Evolutionary conservation across 2,329 filamentous ascomycete genomes (phyloP).

Genomic region (Pestalotiopsis sp.): DNA sequence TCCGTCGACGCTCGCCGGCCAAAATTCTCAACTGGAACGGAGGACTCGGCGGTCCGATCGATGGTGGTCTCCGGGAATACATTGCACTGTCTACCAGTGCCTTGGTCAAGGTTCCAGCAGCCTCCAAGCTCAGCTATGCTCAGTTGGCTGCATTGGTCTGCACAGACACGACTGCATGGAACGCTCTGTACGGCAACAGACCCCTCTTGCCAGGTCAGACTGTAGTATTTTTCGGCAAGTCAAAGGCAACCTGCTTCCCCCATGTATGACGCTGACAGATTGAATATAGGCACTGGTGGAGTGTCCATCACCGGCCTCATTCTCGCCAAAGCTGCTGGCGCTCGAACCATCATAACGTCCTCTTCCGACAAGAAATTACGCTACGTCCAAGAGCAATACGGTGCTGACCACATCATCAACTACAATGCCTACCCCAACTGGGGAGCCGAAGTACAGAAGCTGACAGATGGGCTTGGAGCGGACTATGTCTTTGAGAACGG

Average conservation of each 20-base stretch:
- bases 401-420: conserved; percentile 48
- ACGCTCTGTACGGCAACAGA: not conserved
- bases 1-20: not conserved
- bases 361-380: conserved; percentile 49
- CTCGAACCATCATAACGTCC: conserved; percentile 52
- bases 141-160: not conserved
- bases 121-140: not conserved
- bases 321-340: not conserved
- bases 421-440: conserved; percentile 46
- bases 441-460: conserved; percentile 41
- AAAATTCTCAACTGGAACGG: not conserved
- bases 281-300: not conserved
- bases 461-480: conserved; percentile 45
- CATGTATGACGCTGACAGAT: not conserved
- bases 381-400: conserved; percentile 31
- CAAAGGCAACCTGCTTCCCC: not conserved
- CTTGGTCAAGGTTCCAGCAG: not conserved
- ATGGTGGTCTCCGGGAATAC: not conserved
- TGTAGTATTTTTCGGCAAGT: not conserved
- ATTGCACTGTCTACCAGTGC: not conserved
- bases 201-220: not conserved
- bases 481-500: conserved; percentile 40
- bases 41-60: not conserved
- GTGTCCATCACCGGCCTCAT: not conserved
- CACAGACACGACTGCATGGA: not conserved